A percentile compares a stretch with the other conserved stretches of the same genome.
phyloP scores from a whole-genome alignment of 345 rosid species.

The Streptanthus diversifolius region DNA sequence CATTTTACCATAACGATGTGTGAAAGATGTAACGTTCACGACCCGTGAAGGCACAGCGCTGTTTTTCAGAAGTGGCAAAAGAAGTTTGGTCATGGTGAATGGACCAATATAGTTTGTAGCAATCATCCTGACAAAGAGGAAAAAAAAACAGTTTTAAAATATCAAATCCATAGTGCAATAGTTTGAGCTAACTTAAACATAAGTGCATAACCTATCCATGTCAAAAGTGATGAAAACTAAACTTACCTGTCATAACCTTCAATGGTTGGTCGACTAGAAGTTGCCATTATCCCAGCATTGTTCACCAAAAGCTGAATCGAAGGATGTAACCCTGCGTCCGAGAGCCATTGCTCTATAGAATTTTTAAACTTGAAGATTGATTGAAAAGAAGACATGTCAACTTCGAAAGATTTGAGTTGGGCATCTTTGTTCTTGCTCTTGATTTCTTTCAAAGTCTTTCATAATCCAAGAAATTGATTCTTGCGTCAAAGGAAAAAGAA shows the following conservation, averaged over 20 bases:
- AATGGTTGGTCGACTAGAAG: constrained; percentile 46
- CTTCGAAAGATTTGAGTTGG: constrained; percentile 56
- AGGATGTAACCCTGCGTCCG: constrained; percentile 56
- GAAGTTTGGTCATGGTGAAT: constrained; percentile 61
- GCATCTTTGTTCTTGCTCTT: constrained; percentile 46
- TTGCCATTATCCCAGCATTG: constrained; percentile 90
- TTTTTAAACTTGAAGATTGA: constrained; percentile 60
- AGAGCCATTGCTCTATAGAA: constrained; percentile 71
- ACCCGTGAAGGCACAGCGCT: constrained; percentile 74
- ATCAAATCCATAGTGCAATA: neutral
- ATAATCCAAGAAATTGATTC: neutral
- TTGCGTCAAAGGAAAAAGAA: neutral
- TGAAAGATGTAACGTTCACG: constrained; percentile 79
- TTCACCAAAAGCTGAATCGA: constrained; percentile 85
- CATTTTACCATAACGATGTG: constrained; percentile 49
- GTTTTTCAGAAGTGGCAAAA: constrained; percentile 68
- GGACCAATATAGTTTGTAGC: constrained; percentile 74
- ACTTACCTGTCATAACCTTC: constrained; percentile 73
- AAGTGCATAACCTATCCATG: neutral
- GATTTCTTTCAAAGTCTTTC: constrained; percentile 54
- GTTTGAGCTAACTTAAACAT: neutral
- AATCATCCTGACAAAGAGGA: constrained; percentile 64
- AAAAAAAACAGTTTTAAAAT: neutral
- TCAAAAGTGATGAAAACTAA: constrained; percentile 14
- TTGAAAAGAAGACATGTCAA: constrained; percentile 57